These are phyloP conservation scores for Posidonia oceanica DNA, from an alignment of 116 monocot genomes.

Conservation along the genomic window DNA sequence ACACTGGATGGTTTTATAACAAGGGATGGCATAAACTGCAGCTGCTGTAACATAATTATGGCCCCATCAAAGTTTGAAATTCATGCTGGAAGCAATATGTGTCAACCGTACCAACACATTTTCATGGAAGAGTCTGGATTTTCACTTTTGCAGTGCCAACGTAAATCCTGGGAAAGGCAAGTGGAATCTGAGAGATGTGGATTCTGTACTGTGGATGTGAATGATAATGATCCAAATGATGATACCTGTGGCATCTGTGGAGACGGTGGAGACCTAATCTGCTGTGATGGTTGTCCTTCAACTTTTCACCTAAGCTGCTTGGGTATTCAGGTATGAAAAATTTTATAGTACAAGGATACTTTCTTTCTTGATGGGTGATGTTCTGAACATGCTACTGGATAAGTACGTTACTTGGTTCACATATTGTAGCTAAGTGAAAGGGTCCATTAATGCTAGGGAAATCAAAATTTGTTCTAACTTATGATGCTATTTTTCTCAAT, in stretches of 20 bases:
- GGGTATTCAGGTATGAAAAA: conserved; percentile 55
- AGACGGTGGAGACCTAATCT: conserved; percentile 92
- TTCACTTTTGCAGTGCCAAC: conserved; percentile 54
- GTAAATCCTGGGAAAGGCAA: conserved; percentile 69
- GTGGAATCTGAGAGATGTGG: conserved; percentile 26
- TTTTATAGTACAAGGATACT: too few species aligned
- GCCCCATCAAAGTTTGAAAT: conserved; percentile 63
- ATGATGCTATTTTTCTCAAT: too few species aligned
- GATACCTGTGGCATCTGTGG: conserved; percentile 98
- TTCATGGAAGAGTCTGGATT: conserved; percentile 33
- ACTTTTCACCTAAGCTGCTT: conserved; percentile 83
- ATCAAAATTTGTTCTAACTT: too few species aligned
- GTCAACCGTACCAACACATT: conserved; percentile 57
- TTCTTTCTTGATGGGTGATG: too few species aligned
- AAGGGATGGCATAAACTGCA: conserved; percentile 82
- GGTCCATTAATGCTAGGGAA: too few species aligned
- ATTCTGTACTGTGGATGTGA: conserved; percentile 29
- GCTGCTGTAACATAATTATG: conserved; percentile 70
- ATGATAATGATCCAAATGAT: conserved; percentile 80
- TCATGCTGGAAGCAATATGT: conserved; percentile 86
- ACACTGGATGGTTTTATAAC: conserved; percentile 59
- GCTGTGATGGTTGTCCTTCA: conserved; percentile 95
- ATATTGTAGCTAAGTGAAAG: too few species aligned
- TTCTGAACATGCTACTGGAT: too few species aligned
- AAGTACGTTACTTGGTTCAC: too few species aligned